phyloP scores from a whole-genome alignment of 176 grass and related monocot species.

The Saccharum officinarum region DNA sequence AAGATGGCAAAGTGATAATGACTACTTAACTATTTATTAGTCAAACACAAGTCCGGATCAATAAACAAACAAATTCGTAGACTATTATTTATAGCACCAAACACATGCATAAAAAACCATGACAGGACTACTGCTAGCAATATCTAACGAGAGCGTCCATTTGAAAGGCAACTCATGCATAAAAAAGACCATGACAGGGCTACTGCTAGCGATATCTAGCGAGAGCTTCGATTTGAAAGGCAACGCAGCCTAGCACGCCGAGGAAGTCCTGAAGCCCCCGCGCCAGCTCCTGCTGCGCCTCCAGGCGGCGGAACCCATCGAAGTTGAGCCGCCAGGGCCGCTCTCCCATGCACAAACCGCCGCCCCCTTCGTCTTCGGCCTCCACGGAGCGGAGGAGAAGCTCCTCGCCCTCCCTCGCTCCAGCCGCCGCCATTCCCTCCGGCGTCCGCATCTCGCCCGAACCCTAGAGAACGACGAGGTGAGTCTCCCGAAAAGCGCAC shows the following conservation, averaged over 20 bases:
- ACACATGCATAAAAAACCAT: background rate
- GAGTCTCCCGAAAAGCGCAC: background rate
- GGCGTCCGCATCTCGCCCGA: background rate
- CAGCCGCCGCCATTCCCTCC: constrained; percentile 26
- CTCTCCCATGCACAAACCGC: too few relatives aligned
- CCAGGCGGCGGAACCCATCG: constrained; percentile 37
- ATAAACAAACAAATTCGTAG: background rate
- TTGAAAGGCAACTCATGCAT: background rate
- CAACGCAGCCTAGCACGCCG: constrained; percentile 54
- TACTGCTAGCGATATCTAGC: background rate
- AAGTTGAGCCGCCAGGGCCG: constrained; percentile 36
- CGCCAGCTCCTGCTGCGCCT: background rate
- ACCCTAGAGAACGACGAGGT: background rate
- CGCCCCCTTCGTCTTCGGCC: background rate
- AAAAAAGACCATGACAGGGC: background rate
- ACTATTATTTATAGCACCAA: background rate
- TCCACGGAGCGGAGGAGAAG: constrained; percentile 44
- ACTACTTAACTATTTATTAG: background rate
- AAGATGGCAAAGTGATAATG: background rate
- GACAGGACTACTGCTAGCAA: too few relatives aligned
- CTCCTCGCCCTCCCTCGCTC: constrained; percentile 31
- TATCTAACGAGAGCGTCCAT: background rate
- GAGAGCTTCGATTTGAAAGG: background rate
- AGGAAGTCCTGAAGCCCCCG: constrained; percentile 65
- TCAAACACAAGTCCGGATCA: constrained; percentile 15